Percentiles rank a stretch among this genome's conserved stretches.
Evolutionary conservation across 352 stramenopile genomes (phyloP).

Genomic region (Globisporangium nunn): DNA sequence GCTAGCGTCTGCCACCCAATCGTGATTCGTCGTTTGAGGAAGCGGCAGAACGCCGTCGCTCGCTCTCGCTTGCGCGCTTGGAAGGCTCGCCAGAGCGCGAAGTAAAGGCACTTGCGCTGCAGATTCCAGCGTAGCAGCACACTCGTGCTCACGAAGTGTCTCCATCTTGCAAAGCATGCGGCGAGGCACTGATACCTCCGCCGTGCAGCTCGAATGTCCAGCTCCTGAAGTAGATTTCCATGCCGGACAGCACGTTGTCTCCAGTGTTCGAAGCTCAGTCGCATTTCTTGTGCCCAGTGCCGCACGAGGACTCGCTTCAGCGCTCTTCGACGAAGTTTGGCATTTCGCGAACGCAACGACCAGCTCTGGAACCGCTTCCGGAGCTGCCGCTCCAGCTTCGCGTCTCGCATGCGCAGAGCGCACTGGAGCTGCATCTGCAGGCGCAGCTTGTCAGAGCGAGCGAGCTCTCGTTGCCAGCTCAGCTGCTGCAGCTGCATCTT

Average conservation of each 20-base stretch:
- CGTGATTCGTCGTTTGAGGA: conserved; percentile 8
- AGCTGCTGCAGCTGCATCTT: conserved; percentile 3
- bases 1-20: conserved; percentile 8
- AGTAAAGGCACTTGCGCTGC: conserved; percentile 11
- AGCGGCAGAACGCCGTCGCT: conserved; percentile 7
- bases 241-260: not conserved
- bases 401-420: conserved; percentile 8
- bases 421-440: conserved; percentile 4
- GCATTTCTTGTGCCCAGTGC: not conserved
- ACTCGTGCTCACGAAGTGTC: not conserved
- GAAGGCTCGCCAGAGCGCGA: conserved; percentile 9
- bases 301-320: not conserved
- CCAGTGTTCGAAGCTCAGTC: conserved; percentile 2
- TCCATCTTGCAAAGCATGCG: not conserved
- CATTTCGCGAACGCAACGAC: not conserved
- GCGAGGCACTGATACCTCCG: not conserved
- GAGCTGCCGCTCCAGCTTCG: not conserved
- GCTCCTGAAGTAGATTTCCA: not conserved
- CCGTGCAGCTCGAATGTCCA: not conserved
- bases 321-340: not conserved
- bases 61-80: conserved; percentile 1
- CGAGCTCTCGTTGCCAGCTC: not conserved
- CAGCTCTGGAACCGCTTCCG: not conserved
- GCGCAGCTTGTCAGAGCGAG: conserved; percentile 6
- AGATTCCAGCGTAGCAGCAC: conserved; percentile 5